These are phyloP conservation scores for Plasmodium inui DNA, from an alignment of 169 alveolate genomes.

Conservation along the genomic window DNA sequence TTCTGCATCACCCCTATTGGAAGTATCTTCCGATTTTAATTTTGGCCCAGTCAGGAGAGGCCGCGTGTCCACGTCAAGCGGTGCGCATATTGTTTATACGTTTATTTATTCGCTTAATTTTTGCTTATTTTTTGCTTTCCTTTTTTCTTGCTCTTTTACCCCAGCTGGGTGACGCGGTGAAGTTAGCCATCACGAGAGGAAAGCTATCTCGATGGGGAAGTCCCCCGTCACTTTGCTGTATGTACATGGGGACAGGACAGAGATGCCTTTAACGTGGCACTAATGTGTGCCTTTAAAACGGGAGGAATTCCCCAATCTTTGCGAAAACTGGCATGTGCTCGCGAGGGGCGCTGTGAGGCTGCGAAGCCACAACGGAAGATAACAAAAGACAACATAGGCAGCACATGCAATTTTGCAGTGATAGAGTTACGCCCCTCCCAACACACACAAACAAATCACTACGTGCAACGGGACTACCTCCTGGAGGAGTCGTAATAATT, in stretches of 20 bases:
- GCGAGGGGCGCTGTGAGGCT: background rate
- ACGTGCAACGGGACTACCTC: background rate
- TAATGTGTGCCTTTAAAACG: background rate
- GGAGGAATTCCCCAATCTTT: background rate
- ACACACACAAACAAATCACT: background rate
- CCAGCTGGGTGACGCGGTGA: background rate
- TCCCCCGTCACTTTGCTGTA: background rate
- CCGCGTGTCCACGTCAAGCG: background rate
- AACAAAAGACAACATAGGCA: background rate
- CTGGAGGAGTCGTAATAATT: slow-evolving; percentile 40
- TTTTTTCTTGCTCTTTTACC: background rate
- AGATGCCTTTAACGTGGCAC: background rate
- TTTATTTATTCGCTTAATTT: background rate
- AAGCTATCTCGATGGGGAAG: background rate
- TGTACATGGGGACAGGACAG: background rate
- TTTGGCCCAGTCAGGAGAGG: background rate
- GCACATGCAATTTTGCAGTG: background rate
- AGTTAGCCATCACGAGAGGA: background rate
- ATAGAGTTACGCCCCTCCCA: background rate
- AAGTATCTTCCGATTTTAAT: background rate
- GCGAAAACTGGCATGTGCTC: background rate
- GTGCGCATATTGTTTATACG: background rate
- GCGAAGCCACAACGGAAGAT: background rate
- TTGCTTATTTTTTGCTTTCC: background rate
- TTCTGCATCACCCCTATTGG: background rate